phyloP scores from a whole-genome alignment of 164 flowering plant species.

The Stephania yunnanensis region DNA sequence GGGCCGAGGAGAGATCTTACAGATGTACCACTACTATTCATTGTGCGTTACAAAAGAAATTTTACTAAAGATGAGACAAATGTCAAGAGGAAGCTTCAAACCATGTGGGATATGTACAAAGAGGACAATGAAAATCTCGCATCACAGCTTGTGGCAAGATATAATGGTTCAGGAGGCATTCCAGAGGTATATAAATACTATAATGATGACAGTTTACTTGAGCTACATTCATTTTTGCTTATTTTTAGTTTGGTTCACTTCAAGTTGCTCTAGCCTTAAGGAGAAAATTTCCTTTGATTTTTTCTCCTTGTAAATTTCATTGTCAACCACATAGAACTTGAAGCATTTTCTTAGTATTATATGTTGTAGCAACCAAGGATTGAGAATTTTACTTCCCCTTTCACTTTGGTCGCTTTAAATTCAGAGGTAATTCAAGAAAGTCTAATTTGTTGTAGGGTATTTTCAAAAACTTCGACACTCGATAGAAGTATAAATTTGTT shows the following conservation, averaged over 20 bases:
- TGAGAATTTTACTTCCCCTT: no score
- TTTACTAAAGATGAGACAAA: slow-evolving; percentile 32
- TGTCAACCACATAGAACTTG: no score
- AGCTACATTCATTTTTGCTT: background rate
- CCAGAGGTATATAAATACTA: slow-evolving; percentile 41
- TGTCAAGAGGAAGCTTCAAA: slow-evolving; percentile 36
- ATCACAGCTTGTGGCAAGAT: slow-evolving; percentile 81
- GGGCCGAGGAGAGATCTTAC: slow-evolving; percentile 63
- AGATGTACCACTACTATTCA: slow-evolving; percentile 62
- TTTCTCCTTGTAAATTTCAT: background rate
- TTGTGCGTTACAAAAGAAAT: slow-evolving; percentile 79
- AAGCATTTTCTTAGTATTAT: no score
- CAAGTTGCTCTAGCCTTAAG: no score
- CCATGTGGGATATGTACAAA: slow-evolving; percentile 32
- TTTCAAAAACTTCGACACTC: no score
- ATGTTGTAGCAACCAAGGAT: no score
- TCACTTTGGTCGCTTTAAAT: no score
- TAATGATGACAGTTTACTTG: background rate
- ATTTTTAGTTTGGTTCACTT: no score
- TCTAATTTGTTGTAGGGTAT: no score
- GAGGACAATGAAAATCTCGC: slow-evolving; percentile 57
- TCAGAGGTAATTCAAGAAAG: no score
- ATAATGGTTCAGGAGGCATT: slow-evolving; percentile 64
- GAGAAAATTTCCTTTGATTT: background rate
- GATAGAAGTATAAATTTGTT: no score